Conservation (phyloP, 2,329 filamentous ascomycete genomes). For the Penicillium sumatraense region DNA sequence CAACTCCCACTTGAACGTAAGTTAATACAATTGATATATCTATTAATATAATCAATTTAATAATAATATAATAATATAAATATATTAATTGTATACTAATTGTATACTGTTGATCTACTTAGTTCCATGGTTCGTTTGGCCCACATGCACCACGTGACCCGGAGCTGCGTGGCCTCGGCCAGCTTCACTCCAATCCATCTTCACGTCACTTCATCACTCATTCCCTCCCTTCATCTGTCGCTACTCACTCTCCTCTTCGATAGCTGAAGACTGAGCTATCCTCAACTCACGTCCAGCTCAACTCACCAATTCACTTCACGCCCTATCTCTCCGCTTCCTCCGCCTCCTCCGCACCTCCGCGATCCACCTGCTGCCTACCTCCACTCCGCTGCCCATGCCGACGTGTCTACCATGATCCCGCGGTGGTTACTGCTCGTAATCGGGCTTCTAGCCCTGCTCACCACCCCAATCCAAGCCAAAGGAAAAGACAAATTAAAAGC, state of each 20-base stretch:
- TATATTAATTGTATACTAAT: neutral
- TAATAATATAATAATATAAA: too few species aligned
- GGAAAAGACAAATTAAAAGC: slow-evolving; percentile 65
- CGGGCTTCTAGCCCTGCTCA: slow-evolving; percentile 57
- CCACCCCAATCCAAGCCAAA: slow-evolving; percentile 56
- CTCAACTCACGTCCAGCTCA: too few species aligned
- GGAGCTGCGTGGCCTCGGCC: slow-evolving; percentile 5
- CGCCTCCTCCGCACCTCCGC: neutral
- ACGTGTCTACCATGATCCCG: slow-evolving; percentile 41
- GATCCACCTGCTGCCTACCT: neutral
- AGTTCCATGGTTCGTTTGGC: slow-evolving; percentile 7
- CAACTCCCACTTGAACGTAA: too few species aligned
- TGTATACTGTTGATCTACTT: neutral
- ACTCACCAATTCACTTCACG: too few species aligned
- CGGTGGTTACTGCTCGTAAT: slow-evolving; percentile 52
- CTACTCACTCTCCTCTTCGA: neutral
- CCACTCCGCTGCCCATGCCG: slow-evolving; percentile 34
- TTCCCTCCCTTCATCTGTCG: neutral
- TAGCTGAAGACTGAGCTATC: too few species aligned
- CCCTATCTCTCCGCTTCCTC: neutral
- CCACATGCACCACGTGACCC: neutral
- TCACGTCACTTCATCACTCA: neutral
- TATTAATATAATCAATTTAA: too few species aligned
- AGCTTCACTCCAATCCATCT: slow-evolving; percentile 21
- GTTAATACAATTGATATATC: too few species aligned